Evolutionary conservation across 371 early-diverging fungal genomes (phyloP).

Genomic region (Umbelopsis sp.): DNA sequence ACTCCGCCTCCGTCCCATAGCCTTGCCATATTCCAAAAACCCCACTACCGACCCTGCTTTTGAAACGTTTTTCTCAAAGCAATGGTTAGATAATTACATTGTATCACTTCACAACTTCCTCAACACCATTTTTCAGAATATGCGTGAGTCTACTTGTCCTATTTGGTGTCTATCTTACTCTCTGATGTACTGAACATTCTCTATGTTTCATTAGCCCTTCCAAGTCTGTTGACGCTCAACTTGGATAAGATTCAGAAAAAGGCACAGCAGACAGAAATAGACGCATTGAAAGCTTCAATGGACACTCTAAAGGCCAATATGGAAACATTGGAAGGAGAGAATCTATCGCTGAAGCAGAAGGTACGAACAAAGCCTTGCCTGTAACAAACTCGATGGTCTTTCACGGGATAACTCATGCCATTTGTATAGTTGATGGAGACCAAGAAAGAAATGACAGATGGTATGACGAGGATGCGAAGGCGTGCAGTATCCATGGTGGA

Average conservation of each 20-base stretch:
- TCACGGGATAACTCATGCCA: too few species aligned
- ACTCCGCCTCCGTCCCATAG: constrained; percentile 27
- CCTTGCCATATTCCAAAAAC: constrained; percentile 65
- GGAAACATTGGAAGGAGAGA: constrained; percentile 58
- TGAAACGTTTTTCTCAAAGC: constrained; percentile 66
- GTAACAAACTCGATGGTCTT: too few species aligned
- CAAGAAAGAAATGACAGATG: constrained; percentile 52
- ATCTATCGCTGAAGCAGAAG: constrained; percentile 48
- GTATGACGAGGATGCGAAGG: constrained; percentile 46
- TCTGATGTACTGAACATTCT: not conserved
- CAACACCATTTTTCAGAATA: constrained; percentile 69
- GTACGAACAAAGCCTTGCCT: constrained; percentile 18
- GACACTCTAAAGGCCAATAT: constrained; percentile 55
- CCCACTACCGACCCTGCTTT: constrained; percentile 67
- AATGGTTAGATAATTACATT: constrained; percentile 70
- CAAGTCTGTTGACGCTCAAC: constrained; percentile 63
- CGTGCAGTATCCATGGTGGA: constrained; percentile 42
- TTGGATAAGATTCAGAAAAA: constrained; percentile 61
- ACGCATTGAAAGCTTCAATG: constrained; percentile 53
- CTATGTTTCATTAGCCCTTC: constrained; percentile 50
- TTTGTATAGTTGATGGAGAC: constrained; percentile 36
- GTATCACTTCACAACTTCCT: constrained; percentile 68
- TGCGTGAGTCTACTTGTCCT: constrained; percentile 54
- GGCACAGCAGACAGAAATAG: constrained; percentile 61
- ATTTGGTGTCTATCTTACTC: not conserved